These are phyloP conservation scores for Heterococcus sp. DNA, from an alignment of 108 stramenopile species.

Conservation along the genomic window DNA sequence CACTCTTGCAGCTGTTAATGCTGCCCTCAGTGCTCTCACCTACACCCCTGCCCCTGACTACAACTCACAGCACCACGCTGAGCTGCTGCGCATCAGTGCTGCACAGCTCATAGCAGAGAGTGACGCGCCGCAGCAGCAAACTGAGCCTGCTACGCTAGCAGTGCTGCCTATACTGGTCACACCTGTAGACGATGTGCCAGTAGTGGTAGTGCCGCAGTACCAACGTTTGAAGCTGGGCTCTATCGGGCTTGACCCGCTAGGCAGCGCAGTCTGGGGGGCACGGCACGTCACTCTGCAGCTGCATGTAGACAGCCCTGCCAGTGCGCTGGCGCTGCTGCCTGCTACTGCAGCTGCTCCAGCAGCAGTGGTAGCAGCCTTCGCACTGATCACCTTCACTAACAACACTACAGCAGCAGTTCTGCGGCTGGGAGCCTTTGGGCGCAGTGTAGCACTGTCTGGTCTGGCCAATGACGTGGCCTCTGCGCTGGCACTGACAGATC, in stretches of 20 bases:
- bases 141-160: neutral
- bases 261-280: neutral
- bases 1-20: constrained; percentile 8
- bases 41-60: constrained; percentile 18
- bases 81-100: constrained; percentile 6
- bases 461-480: neutral
- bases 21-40: constrained; percentile 12
- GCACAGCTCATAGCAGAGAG: constrained; percentile 4
- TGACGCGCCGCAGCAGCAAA: too few species aligned
- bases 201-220: constrained; percentile 14
- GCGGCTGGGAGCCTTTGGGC: neutral
- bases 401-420: neutral
- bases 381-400: neutral
- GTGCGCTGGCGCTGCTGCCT: neutral
- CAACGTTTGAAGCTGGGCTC: constrained; percentile 21
- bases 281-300: neutral
- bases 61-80: constrained; percentile 32
- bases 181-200: constrained; percentile 24
- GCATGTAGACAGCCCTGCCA: neutral
- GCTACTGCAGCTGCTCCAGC: neutral
- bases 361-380: neutral
- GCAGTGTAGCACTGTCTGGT: neutral
- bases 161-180: constrained; percentile 7
- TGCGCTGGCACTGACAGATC: neutral
- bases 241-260: neutral